Conservation (phyloP, 2,329 filamentous ascomycete species). For the Alternaria gansuensis region DNA sequence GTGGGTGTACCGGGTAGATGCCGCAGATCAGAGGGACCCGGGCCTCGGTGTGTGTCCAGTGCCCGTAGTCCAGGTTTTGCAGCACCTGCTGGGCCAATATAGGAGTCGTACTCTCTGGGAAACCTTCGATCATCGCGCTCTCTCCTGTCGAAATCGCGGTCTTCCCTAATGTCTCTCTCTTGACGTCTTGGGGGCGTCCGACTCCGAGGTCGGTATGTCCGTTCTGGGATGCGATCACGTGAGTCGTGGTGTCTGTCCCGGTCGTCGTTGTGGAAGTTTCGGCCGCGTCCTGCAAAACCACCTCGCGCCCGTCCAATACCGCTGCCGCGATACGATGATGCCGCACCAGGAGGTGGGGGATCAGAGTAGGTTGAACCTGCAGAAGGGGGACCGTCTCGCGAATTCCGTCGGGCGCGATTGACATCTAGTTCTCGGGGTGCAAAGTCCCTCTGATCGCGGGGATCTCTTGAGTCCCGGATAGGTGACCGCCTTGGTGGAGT, state of each 20-base stretch:
- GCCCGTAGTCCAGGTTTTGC: constrained; percentile 42
- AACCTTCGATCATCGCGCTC: constrained; percentile 56
- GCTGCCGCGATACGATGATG: constrained; percentile 62
- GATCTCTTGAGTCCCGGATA: constrained; percentile 63
- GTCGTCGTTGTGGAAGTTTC: constrained; percentile 58
- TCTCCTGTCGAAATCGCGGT: constrained; percentile 52
- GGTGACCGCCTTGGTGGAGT: constrained; percentile 73
- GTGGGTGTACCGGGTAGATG: constrained; percentile 48
- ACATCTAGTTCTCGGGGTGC: constrained; percentile 70
- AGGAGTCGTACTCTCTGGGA: constrained; percentile 58
- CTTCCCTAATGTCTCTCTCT: constrained; percentile 60
- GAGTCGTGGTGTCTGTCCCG: constrained; percentile 61
- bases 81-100: constrained; percentile 48
- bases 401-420: constrained; percentile 72
- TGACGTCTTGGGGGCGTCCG: constrained; percentile 67
- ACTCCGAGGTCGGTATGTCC: constrained; percentile 67
- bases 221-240: constrained; percentile 45
- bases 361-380: constrained; percentile 77
- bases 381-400: constrained; percentile 76
- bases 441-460: constrained; percentile 69
- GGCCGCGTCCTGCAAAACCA: constrained; percentile 57
- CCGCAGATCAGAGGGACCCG: constrained; percentile 41
- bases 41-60: constrained; percentile 45
- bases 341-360: constrained; percentile 63
- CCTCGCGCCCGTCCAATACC: constrained; percentile 63